A percentile compares a stretch with the other conserved stretches of the same genome.
These are phyloP conservation scores for Claviceps maximensis DNA, from an alignment of 2,329 filamentous ascomycete species.

Conservation along the genomic window DNA sequence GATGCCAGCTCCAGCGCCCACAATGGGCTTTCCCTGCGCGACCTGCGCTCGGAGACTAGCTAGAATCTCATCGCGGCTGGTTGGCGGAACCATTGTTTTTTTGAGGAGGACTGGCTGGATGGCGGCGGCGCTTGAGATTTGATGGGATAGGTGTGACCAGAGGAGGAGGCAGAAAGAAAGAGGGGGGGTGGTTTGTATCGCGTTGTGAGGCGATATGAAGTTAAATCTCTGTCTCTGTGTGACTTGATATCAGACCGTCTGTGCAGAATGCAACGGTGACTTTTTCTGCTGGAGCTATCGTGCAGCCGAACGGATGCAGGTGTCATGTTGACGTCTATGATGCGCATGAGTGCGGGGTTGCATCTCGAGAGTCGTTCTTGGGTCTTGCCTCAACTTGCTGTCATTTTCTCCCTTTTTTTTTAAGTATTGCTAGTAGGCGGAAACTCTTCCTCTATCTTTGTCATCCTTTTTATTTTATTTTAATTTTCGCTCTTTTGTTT, in stretches of 20 bases:
- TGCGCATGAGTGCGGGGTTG: no score
- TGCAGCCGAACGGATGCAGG: no score
- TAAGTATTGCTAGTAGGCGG: no score
- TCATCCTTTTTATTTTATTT: no score
- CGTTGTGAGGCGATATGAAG: not conserved
- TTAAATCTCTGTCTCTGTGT: no score
- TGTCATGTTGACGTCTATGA: not conserved
- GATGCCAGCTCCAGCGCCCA: constrained; percentile 58
- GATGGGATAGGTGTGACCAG: not conserved
- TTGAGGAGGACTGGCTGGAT: not conserved
- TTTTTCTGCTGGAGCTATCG: not conserved
- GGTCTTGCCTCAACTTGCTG: no score
- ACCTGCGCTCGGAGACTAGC: constrained; percentile 39
- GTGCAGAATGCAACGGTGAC: not conserved
- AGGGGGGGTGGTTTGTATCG: not conserved
- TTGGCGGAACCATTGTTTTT: constrained; percentile 40
- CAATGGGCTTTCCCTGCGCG: constrained; percentile 41
- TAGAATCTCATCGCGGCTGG: constrained; percentile 42
- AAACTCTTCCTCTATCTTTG: no score
- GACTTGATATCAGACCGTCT: no score
- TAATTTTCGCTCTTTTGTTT: no score
- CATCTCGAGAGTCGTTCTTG: no score
- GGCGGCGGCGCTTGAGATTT: not conserved
- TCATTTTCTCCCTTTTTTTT: no score
- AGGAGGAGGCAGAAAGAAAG: not conserved